Evolutionary conservation across 805 yeast species (phyloP).

Genomic region (Monosporozyma aquatica): DNA sequence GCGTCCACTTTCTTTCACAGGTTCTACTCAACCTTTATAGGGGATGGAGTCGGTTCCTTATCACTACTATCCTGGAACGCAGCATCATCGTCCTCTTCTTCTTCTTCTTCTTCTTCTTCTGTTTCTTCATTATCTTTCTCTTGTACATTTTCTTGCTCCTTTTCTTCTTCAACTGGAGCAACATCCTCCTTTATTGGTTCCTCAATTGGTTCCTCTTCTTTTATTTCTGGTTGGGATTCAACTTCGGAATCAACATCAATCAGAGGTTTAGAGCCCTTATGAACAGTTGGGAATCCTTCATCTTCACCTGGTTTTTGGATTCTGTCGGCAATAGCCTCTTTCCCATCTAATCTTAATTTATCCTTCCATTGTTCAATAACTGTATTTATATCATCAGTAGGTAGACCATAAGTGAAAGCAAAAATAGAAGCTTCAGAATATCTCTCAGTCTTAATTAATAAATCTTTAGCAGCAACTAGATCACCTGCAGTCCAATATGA

Average conservation of each 20-base stretch:
- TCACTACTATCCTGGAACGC: conserved; percentile 10
- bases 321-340: conserved; percentile 52
- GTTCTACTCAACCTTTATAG: neutral
- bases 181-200: no score
- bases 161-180: conserved; percentile 4
- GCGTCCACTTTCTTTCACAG: neutral
- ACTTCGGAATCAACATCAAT: conserved; percentile 35
- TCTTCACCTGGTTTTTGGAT: conserved; percentile 37
- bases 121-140: conserved; percentile 15
- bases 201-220: conserved; percentile 6
- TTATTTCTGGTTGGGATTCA: conserved; percentile 17
- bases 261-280: conserved; percentile 25
- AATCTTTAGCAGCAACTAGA: conserved; percentile 48
- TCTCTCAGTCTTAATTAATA: conserved; percentile 61
- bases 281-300: conserved; percentile 24
- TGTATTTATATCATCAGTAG: conserved; percentile 35
- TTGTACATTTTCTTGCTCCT: conserved; percentile 4
- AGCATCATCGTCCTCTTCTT: conserved; percentile 7
- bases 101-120: conserved; percentile 7
- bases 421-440: conserved; percentile 79
- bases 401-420: conserved; percentile 56
- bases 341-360: conserved; percentile 41
- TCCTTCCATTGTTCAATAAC: conserved; percentile 62
- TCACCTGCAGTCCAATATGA: conserved; percentile 85
- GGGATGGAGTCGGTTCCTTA: conserved; percentile 1